Evolutionary conservation across 371 early-diverging fungal species (phyloP).

Genomic region (Phascolomyces articulosus): DNA sequence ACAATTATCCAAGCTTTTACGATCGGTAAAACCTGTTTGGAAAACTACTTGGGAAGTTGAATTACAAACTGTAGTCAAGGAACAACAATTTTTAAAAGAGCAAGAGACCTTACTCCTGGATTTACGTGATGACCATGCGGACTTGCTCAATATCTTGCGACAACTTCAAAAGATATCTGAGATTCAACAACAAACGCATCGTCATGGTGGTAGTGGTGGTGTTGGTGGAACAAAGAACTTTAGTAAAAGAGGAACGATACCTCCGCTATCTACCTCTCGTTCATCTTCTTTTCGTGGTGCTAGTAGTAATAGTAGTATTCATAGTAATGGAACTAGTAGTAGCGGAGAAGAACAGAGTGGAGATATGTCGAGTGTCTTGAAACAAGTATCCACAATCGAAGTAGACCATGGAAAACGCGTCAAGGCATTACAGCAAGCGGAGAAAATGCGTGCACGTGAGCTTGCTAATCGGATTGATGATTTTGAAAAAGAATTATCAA

Average conservation of each 20-base stretch:
- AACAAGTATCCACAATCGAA: conserved; percentile 69
- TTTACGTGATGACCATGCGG: conserved; percentile 31
- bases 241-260: too few species aligned
- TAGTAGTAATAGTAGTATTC: background rate
- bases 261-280: too few species aligned
- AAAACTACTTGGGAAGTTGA: conserved; percentile 83
- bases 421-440: conserved; percentile 70
- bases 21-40: conserved; percentile 68
- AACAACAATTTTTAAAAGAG: conserved; percentile 79
- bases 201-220: background rate
- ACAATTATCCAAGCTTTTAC: conserved; percentile 52
- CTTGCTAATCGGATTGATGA: conserved; percentile 66
- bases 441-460: conserved; percentile 67
- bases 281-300: too few species aligned
- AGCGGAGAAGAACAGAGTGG: conserved; percentile 33
- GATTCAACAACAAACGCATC: background rate
- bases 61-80: conserved; percentile 76
- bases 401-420: conserved; percentile 69
- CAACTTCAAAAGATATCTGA: conserved; percentile 9
- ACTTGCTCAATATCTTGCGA: conserved; percentile 4
- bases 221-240: too few species aligned
- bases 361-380: conserved; percentile 61
- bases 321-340: background rate
- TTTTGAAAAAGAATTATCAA: conserved; percentile 71
- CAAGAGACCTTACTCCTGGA: conserved; percentile 69